phyloP scores from a whole-genome alignment of 2,329 filamentous ascomycete genomes.

The Trichoderma oligosporum region DNA sequence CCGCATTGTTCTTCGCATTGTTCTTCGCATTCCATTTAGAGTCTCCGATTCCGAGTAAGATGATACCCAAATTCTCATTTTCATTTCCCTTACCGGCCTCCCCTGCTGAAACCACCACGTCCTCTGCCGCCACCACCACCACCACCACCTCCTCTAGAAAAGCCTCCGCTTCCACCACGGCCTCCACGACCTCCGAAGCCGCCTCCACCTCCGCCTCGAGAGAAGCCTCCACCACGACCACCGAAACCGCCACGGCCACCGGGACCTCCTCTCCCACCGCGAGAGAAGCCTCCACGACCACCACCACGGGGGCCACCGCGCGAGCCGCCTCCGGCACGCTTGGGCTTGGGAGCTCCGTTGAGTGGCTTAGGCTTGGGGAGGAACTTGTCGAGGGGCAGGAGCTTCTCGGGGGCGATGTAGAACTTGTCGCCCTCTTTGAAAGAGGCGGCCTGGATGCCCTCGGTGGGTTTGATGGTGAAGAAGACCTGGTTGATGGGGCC shows the following conservation, averaged over 20 bases:
- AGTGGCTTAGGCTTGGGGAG: conserved; percentile 84
- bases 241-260: conserved; percentile 40
- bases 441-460: conserved; percentile 89
- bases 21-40: neutral
- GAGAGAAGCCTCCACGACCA: conserved; percentile 33
- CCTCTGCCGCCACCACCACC: conserved; percentile 25
- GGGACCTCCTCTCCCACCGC: conserved; percentile 37
- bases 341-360: conserved; percentile 59
- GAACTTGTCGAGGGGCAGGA: conserved; percentile 93
- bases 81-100: conserved; percentile 9
- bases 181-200: conserved; percentile 21
- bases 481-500: conserved; percentile 96
- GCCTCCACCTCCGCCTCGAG: conserved; percentile 28
- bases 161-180: conserved; percentile 30
- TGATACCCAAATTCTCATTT: too few species aligned
- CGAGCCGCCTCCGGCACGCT: conserved; percentile 56
- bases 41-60: too few species aligned
- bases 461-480: conserved; percentile 96
- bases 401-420: conserved; percentile 91
- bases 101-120: conserved; percentile 32
- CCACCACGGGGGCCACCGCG: conserved; percentile 34
- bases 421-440: conserved; percentile 98
- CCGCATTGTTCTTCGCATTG: neutral
- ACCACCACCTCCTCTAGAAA: conserved; percentile 30
- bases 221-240: conserved; percentile 31